These are phyloP conservation scores for Mortierella hygrophila DNA, from an alignment of 192 early-diverging fungal species.

Conservation along the genomic window DNA sequence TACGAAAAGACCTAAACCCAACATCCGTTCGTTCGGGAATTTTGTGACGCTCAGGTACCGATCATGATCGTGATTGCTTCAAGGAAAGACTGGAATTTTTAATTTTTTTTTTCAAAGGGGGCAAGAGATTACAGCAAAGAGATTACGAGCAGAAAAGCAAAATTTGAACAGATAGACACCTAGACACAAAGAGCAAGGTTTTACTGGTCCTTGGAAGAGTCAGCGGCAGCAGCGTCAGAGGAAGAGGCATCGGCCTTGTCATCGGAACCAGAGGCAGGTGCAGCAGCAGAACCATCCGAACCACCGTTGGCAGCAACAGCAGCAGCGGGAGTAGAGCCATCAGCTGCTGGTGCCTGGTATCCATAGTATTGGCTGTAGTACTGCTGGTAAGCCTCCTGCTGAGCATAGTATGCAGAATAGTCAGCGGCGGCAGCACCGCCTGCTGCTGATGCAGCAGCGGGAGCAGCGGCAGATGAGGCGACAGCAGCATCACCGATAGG, in stretches of 20 bases:
- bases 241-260: neutral
- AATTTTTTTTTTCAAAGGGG: neutral
- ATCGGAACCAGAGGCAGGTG: constrained; percentile 8
- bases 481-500: neutral
- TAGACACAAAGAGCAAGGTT: neutral
- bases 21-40: too few relatives aligned
- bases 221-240: constrained; percentile 4
- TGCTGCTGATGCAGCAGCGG: constrained; percentile 15
- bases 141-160: neutral
- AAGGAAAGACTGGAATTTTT: neutral
- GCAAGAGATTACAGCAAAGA: neutral
- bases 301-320: neutral
- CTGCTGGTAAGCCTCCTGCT: constrained; percentile 59
- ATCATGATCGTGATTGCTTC: neutral
- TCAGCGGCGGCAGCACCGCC: constrained; percentile 28
- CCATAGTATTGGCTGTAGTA: constrained; percentile 63
- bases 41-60: neutral
- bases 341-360: constrained; percentile 26
- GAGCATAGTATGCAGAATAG: constrained; percentile 61
- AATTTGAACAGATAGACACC: neutral
- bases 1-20: too few relatives aligned
- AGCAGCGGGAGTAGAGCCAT: neutral
- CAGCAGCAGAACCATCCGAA: constrained; percentile 7
- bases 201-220: neutral
- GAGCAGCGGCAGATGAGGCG: constrained; percentile 12